A percentile compares a stretch with the other conserved stretches of the same genome.
Conservation (phyloP, 192 early-diverging fungal genomes). For the Powellomyces hirtus region DNA sequence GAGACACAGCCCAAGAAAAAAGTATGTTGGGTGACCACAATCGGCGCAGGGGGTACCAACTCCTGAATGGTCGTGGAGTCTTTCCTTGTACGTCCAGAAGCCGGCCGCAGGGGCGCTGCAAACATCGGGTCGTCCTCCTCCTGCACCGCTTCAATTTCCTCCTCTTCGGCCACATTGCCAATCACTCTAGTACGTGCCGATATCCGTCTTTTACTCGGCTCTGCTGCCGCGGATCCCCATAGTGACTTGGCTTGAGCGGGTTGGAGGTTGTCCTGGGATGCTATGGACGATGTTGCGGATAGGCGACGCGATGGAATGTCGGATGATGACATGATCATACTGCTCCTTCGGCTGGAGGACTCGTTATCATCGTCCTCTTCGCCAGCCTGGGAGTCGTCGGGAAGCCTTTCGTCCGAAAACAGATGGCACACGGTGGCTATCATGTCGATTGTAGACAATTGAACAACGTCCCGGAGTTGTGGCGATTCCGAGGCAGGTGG, state of each 20-base stretch:
- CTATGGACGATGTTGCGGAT: neutral
- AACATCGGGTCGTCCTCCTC: neutral
- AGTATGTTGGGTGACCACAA: conserved; percentile 10
- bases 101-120: neutral
- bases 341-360: neutral
- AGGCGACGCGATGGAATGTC: neutral
- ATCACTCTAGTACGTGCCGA: conserved; percentile 3
- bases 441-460: neutral
- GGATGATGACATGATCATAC: neutral
- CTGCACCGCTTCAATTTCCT: neutral
- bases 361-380: neutral
- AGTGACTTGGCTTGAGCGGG: conserved; percentile 1
- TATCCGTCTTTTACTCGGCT: neutral
- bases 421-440: conserved; percentile 17
- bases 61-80: neutral
- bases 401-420: neutral
- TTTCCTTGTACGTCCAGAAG: neutral
- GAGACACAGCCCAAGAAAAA: conserved; percentile 26
- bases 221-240: neutral
- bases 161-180: conserved; percentile 19
- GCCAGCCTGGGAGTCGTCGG: neutral
- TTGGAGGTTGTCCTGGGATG: neutral
- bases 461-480: conserved; percentile 5
- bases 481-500: neutral
- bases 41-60: neutral